Evolutionary conservation across 2,329 filamentous ascomycete genomes (phyloP).

Genomic region (Aspergillus novofumigatus): DNA sequence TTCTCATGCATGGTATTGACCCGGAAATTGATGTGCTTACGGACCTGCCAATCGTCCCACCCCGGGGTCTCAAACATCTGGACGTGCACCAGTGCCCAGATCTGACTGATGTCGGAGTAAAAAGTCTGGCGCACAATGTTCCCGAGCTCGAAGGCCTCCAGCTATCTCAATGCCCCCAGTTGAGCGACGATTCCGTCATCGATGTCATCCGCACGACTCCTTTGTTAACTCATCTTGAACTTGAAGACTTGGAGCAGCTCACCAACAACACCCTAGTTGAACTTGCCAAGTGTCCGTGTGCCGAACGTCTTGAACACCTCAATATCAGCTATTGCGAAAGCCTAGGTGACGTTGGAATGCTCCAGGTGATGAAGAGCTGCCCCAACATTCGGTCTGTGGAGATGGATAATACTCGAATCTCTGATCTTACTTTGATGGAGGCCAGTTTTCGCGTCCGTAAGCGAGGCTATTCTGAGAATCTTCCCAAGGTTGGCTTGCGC

Average conservation of each 20-base stretch:
- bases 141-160: conserved; percentile 79
- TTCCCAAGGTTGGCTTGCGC: conserved; percentile 61
- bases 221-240: conserved; percentile 75
- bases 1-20: conserved; percentile 70
- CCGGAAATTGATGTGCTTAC: conserved; percentile 79
- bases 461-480: conserved; percentile 51
- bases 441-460: conserved; percentile 73
- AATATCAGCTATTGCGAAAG: conserved; percentile 88
- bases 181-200: conserved; percentile 70
- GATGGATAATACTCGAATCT: conserved; percentile 90
- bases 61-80: conserved; percentile 74
- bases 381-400: conserved; percentile 66
- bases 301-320: conserved; percentile 67
- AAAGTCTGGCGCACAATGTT: conserved; percentile 66
- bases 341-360: conserved; percentile 76
- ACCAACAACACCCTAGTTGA: conserved; percentile 72
- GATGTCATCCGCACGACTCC: conserved; percentile 71
- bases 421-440: conserved; percentile 79
- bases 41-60: conserved; percentile 68
- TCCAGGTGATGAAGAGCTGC: conserved; percentile 75
- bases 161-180: conserved; percentile 68
- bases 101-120: conserved; percentile 70
- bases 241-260: conserved; percentile 77
- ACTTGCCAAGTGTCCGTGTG: conserved; percentile 73
- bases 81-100: conserved; percentile 75